Base-by-base conservation (phyloP, 306 rosid genomes). In the Prunus dulcis region DNA sequence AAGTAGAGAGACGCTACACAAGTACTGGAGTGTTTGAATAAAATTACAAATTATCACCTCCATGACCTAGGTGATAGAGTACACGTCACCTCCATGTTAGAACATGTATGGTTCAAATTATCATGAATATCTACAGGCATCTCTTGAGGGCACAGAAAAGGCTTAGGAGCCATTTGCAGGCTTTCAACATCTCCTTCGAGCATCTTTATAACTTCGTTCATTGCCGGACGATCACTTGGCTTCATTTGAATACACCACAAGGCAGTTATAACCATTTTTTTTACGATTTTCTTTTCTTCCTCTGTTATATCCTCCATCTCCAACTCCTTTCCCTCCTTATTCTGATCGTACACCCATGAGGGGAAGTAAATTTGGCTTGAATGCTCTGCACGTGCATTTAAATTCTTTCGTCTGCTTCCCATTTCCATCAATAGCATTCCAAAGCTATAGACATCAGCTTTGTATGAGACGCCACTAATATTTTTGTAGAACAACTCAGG, bases 361-460 rank as follows among this genome's bases (percentile, higher is more conserved):
- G 77, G 77, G 41, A 73, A 73, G 69, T 45, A 73, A 19, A 12
- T 12, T 61, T 73, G 69, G 32, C 71, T 63, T 3, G 68, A 64
- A 49, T 70, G 74, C 57, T 63, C 62, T 12, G 50, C 60, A 2
- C 18, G 28, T 18, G 22, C 23, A 22, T 74, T 1, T 17, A 27
- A 51, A 51, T 50, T 70, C 13, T 63, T 61, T 56, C 76, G 9
- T 34, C 27, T 4, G 27, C 76, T 73, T 25, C 38, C 66, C 66
- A 61, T 61, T 61, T 63, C 67, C 23, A 63, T 63, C 12, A 30
- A 18, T 12, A 63, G 32, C 67, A 8, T 63, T 63, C 46, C 23
- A 1, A 63, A 63, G 3, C 67, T 63, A 3, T 63, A 63, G 1
- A 63, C 67, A 63, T 30, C 67, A 0, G 67, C 67, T 32, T 63